Base-by-base conservation (phyloP, 768 basidiomycete genomes). In the Tylopilus subfusipes region DNA sequence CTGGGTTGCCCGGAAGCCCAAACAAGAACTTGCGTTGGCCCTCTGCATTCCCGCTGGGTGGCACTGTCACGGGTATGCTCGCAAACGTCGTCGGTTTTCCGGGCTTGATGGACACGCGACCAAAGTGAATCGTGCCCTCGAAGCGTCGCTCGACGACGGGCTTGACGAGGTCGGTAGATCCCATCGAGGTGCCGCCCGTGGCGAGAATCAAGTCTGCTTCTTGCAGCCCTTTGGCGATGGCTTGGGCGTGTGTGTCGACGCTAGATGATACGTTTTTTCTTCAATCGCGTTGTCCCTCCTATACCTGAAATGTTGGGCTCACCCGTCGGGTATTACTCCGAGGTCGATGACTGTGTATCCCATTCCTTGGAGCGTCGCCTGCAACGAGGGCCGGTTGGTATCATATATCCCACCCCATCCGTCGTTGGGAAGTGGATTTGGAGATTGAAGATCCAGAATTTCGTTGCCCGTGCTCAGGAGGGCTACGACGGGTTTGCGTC, bases 51-150 rank as follows among this genome's bases (percentile, higher is more conserved):
- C 65, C 63, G 27, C 66, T 63, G 4, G 16, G 34, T 16, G 67
- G 61, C 9, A 72, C 63, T 0, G 36, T n/a, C n/a, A 19, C 36
- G n/a, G 88, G 86, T 24, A 93, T 77, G 13, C 83, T 88, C 1
- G 92, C 93, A 58, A 95, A 94, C 6, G 92, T 93, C 3, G 93
- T 96, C 4, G 93, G 92, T 65, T 94, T 94, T 8, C 91, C 93
- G 1, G 84, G 84, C 62, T 90, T 91, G 63, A 93, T 81, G 22
- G 82, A 82, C 48, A 94, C 89, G 9, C 92, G 79, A 2, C 93
- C 93, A 65, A 96, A 94, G 63, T 94, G 91, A 5, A 93, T 77
- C 8, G 78, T 85, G 1, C 92, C 93, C 18, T 75, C 68, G 52
- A 94, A 79, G 40, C 86, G 78, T 16, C 84, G 82, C 69, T 96